These are phyloP conservation scores for Bipolaris sorokiniana DNA, from an alignment of 2,329 filamentous ascomycete species.

Conservation along the genomic window DNA sequence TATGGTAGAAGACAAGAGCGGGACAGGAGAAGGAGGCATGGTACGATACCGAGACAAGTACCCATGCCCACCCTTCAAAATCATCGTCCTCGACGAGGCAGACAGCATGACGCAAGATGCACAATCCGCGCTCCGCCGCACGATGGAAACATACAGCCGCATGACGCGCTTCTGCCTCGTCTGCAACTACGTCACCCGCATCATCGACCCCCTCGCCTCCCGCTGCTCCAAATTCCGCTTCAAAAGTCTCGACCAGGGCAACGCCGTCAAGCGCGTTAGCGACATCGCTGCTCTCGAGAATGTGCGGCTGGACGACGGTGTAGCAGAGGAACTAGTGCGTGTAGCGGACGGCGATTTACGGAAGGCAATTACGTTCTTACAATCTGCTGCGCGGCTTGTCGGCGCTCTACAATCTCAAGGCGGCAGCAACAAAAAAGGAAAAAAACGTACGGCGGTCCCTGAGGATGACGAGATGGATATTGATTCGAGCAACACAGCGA, in stretches of 20 bases:
- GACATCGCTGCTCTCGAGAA: constrained; percentile 83
- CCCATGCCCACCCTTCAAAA: constrained; percentile 97
- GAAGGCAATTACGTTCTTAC: constrained; percentile 94
- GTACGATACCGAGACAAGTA: constrained; percentile 68
- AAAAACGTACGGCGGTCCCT: constrained; percentile 55
- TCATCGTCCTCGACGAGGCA: constrained; percentile 97
- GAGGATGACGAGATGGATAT: constrained; percentile 61
- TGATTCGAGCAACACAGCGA: constrained; percentile 28
- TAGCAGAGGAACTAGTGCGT: constrained; percentile 80
- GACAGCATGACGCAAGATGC: constrained; percentile 99
- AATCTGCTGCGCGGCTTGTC: constrained; percentile 89
- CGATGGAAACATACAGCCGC: constrained; percentile 97
- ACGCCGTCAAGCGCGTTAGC: constrained; percentile 77
- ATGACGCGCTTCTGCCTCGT: constrained; percentile 98
- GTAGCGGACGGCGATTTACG: constrained; percentile 93
- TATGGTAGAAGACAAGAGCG: constrained; percentile 55
- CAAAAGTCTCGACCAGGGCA: constrained; percentile 89
- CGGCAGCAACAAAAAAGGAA: constrained; percentile 46
- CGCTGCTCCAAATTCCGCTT: constrained; percentile 97
- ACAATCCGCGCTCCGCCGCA: constrained; percentile 87
- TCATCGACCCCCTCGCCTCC: constrained; percentile 93
- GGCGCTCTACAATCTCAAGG: constrained; percentile 60
- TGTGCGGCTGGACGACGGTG: constrained; percentile 77
- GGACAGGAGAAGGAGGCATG: constrained; percentile 31
- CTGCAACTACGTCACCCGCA: constrained; percentile 97